Evolutionary conservation across 768 basidiomycete genomes (phyloP), one percentile per base, ranked within the genome.

Genomic region (Paxillus involutus): DNA sequence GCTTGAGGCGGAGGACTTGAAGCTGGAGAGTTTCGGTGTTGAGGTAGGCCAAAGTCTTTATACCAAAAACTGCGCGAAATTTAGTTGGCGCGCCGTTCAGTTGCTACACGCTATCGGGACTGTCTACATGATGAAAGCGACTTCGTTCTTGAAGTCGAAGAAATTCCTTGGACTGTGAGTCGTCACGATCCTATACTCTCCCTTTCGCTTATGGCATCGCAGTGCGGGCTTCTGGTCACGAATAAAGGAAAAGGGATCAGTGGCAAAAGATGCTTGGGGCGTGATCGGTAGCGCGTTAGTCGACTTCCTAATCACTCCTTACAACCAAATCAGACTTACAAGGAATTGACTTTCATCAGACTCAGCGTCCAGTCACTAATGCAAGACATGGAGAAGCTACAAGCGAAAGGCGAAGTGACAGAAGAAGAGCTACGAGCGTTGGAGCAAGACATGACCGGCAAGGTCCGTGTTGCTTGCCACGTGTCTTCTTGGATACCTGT

Each of bases 211-310:
- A 72, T 51, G 33, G 42, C 39, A 6, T 57, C 48, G 6, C 53
- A 89, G 88, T 53, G 88, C 88, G 7, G 95, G 94, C 16, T 96
- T 97, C 76, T 94, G 91, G 75, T 91, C 94, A 32, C 83, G 89
- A 33, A 70, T 99, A 63, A 98, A 96, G 73, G 97, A 99, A 73
- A 95, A 94, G 71, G 94, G 93, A 6, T 72, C 90, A 0, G 78
- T 95, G 49, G 89, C 94, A 26, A 98, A 98, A 71, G 97, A 99
- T 60, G 91, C 94, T 0, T 98, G 93, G 89, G 94, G 94, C 14
- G 89, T 98, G 56, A 89, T 98, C 55, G 91, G 93, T 35, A 94
- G 91, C 78, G 96, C 96, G 86, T 94, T 73, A 74, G 92, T 78
- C 30, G 55, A 40, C 54, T 39, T 54, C 48, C 51, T 49, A 17